These are phyloP conservation scores for Bipolaris cookei DNA, from an alignment of 2,329 filamentous ascomycete genomes.

Conservation along the genomic window DNA sequence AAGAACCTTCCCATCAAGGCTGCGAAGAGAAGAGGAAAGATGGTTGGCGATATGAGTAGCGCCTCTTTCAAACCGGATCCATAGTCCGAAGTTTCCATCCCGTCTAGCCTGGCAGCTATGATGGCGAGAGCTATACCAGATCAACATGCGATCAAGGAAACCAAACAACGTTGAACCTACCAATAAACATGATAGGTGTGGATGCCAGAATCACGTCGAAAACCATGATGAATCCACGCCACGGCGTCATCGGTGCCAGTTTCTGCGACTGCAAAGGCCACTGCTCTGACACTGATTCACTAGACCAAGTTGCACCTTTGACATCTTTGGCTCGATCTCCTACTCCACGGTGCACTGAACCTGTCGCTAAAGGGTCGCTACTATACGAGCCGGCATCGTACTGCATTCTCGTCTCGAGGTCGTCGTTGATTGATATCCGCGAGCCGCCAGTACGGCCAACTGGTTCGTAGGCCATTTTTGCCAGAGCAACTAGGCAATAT, in stretches of 20 bases:
- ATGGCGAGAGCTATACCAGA: constrained; percentile 29
- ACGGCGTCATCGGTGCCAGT: constrained; percentile 28
- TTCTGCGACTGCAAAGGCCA: constrained; percentile 29
- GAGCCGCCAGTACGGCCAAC: not conserved
- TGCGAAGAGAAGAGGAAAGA: constrained; percentile 41
- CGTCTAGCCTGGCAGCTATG: constrained; percentile 30
- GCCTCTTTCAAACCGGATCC: constrained; percentile 13
- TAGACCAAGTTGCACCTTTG: not conserved
- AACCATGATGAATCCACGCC: constrained; percentile 24
- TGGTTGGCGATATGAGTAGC: constrained; percentile 33
- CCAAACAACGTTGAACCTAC: constrained; percentile 13
- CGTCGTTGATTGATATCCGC: not conserved
- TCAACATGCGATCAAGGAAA: constrained; percentile 9
- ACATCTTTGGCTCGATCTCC: not conserved
- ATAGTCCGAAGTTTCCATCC: constrained; percentile 21
- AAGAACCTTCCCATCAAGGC: constrained; percentile 41
- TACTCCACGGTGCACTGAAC: not conserved
- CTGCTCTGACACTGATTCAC: not conserved
- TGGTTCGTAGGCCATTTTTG: constrained; percentile 8
- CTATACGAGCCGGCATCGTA: constrained; percentile 13
- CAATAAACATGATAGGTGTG: constrained; percentile 35
- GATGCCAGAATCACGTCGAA: constrained; percentile 37
- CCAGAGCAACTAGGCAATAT: no score
- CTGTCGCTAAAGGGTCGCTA: constrained; percentile 9
- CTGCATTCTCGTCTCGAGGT: constrained; percentile 16